Base-by-base conservation (phyloP, 352 stramenopile species). In the Phytophthora citricola region DNA sequence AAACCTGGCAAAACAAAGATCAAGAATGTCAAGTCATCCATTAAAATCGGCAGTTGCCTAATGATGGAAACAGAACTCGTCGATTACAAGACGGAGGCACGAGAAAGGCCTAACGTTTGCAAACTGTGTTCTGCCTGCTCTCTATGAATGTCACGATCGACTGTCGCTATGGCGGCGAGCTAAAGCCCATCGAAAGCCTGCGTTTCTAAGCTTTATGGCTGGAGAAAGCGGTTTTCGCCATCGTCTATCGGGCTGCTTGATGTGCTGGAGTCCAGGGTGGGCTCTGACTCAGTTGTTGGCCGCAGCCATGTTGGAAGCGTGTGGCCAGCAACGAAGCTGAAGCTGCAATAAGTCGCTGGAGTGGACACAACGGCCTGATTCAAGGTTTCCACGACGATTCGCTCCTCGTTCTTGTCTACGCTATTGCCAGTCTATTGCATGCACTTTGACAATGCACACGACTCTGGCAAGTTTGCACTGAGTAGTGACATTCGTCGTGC, bases 31-130 rank as follows among this genome's bases (percentile, higher is more conserved):
- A 36, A 36, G 58, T 41, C 58, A 66, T 53, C 47, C 48, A 66
- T 45, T 32, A 56, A 44, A 44, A 22, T 5, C 14, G 14, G 44
- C 12, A 40, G 22, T 64, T 64, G 49, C 45, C 26, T 64, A 64
- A 64, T 56, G 56, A 43, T 58, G n/a, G n/a, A 59, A 59, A 50
- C 52, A 9, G 32, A 12, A 31, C 27, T n/a, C 15, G 40, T 11
- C 20, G 22, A 20, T 45, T 44, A 2, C 24, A 48, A 39, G 31
- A 31, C 47, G 34, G 22, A 43, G 11, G 11, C 15, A 41, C 45
- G 15, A 65, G 58, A 67, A 54, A 66, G 49, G 58, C 58, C 26
- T 14, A 36, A 45, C 17, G 7, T 47, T 50, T 49, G 40, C 44
- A 56, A 56, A 31, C 24, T 31, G 10, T 24, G 34, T 27, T 20